Percentiles rank a stretch among this genome's conserved stretches.
These are phyloP conservation scores for Cryptococcus hybrid DNA, from an alignment of 1,284 basidiomycete genomes.

Conservation along the genomic window DNA sequence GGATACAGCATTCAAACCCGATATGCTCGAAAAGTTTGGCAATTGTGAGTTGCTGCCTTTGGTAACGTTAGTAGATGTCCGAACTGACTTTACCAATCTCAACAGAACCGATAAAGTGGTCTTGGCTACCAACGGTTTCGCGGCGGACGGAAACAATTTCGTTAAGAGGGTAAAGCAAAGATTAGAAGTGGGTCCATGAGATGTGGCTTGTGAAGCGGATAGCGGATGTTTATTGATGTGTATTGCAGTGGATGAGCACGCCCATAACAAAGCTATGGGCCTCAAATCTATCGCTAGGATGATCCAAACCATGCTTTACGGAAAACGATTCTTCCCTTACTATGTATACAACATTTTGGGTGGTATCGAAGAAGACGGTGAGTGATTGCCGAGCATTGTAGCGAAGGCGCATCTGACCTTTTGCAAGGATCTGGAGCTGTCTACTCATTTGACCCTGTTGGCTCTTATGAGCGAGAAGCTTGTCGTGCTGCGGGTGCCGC, in stretches of 20 bases:
- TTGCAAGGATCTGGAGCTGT: conserved; percentile 80
- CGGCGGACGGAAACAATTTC: conserved; percentile 92
- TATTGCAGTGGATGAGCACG: conserved; percentile 80
- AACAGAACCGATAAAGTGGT: conserved; percentile 86
- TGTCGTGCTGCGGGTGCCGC: conserved; percentile 93
- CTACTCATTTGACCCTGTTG: conserved; percentile 95
- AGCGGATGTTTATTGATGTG: conserved; percentile 4
- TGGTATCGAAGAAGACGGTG: conserved; percentile 91
- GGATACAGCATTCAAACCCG: conserved; percentile 94
- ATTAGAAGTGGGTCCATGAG: conserved; percentile 64
- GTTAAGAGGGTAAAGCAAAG: conserved; percentile 92
- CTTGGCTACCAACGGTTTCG: conserved; percentile 90
- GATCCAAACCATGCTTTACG: conserved; percentile 95
- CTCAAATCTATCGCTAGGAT: conserved; percentile 86
- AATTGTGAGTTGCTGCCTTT: conserved; percentile 45
- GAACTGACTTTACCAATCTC: neutral
- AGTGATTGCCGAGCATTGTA: conserved; percentile 41
- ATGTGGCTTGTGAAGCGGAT: conserved; percentile 1
- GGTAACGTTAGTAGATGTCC: neutral
- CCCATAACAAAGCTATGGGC: conserved; percentile 90
- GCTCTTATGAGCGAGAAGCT: conserved; percentile 90
- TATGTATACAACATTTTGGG: conserved; percentile 94
- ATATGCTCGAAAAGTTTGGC: conserved; percentile 70
- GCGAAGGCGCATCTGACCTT: neutral
- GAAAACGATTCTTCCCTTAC: conserved; percentile 91